Base-by-base conservation (phyloP, 2,329 filamentous ascomycete species). In the Pseudogymnoascus sp. region DNA sequence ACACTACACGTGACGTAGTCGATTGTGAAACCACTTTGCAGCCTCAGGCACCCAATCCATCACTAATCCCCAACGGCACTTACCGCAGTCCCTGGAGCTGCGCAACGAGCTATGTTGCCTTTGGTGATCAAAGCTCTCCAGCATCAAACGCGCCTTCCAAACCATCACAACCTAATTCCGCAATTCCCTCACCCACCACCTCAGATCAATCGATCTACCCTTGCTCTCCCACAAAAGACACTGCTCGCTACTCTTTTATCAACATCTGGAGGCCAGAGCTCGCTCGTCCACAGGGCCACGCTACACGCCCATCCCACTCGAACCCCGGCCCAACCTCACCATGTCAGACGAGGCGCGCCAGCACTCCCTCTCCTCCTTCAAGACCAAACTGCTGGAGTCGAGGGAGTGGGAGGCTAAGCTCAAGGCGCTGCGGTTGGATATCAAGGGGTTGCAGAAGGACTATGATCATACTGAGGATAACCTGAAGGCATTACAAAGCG, bases 331-430 rank as follows among this genome's bases (percentile, higher is more conserved):
- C 18, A 62, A 31, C 47, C 42, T 25, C 40, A 50, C 31, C 35
- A 64, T 63, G 63, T 63, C 63, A 23, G 81, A 84, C 69, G 78
- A 81, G 63, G 82, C 84, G 75, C 78, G 82, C 71, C 75, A 87
- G 70, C 82, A 87, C 74, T 89, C 90, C 73, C 86, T 93, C 72
- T 82, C 87, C 73, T 84, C 87, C 65, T 93, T 91, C 81, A 91
- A 91, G 75, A 79, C 82, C 66, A 92, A 90, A 80, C 84, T 93
- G 71, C 84, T 97, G 73, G 93, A 99, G 77, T 96, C 95, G 71
- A 86, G 95, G 77, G 94, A 99, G 83, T 97, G 92, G 92, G 95
- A 99, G 78, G 89, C 93, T 61, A 99, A 97, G 83, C 85, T 99
- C 66, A 99, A 97, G 81, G 85, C 88, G 62, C 80, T 99, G 71